A percentile compares a stretch with the other conserved stretches of the same genome.
Conservation (phyloP, 2,329 filamentous ascomycete species). For the Helotiales sp. region DNA sequence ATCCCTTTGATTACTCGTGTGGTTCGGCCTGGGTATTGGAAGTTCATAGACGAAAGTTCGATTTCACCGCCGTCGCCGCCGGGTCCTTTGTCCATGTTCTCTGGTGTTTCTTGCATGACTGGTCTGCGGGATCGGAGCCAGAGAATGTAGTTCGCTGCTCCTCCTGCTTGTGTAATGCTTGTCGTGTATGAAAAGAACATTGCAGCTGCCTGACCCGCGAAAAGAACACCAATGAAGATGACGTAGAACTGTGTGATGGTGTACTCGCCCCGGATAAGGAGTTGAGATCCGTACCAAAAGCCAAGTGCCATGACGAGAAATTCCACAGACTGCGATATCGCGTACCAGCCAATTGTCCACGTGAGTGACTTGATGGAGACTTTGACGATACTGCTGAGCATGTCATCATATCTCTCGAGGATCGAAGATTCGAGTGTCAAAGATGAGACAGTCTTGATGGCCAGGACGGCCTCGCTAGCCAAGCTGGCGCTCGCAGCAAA, state of each 20-base stretch:
- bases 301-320: slow-evolving; percentile 44
- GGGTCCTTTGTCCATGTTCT: slow-evolving; percentile 13
- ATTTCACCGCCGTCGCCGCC: slow-evolving; percentile 15
- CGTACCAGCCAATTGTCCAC: slow-evolving; percentile 20
- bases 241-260: slow-evolving; percentile 54
- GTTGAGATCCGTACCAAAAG: slow-evolving; percentile 47
- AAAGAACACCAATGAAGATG: slow-evolving; percentile 54
- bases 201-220: slow-evolving; percentile 20
- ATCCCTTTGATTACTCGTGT: slow-evolving; percentile 19
- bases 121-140: slow-evolving; percentile 17
- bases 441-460: slow-evolving; percentile 88
- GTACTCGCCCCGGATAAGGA: slow-evolving; percentile 48
- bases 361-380: slow-evolving; percentile 11
- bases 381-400: slow-evolving; percentile 45
- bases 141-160: slow-evolving; percentile 49
- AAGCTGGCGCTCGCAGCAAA: slow-evolving; percentile 74
- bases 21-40: slow-evolving; percentile 20
- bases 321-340: slow-evolving; percentile 15
- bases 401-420: slow-evolving; percentile 66
- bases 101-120: slow-evolving; percentile 17
- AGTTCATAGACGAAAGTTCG: slow-evolving; percentile 4
- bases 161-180: slow-evolving; percentile 16
- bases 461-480: slow-evolving; percentile 87
- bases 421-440: slow-evolving; percentile 85
- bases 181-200: slow-evolving; percentile 18